Percentiles rank a stretch among this genome's conserved stretches.
Conservation (phyloP, 257 asterid genomes). For the Scutellaria barbata region DNA sequence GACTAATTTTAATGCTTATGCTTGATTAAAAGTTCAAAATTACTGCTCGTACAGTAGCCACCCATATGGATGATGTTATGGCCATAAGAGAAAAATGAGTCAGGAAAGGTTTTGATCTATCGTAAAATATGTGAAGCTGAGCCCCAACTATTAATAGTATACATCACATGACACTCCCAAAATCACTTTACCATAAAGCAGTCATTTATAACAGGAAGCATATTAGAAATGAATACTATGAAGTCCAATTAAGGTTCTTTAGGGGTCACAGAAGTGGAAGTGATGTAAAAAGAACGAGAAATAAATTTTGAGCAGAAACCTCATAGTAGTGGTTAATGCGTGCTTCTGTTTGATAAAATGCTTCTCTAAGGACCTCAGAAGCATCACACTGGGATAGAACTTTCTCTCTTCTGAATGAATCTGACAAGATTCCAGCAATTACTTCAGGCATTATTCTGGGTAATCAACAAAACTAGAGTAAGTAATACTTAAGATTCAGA, state of each 20-base stretch:
- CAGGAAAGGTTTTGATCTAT: slow-evolving; percentile 8
- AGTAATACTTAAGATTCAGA: slow-evolving; percentile 25
- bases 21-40: not conserved
- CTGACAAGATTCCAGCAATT: slow-evolving; percentile 78
- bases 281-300: slow-evolving; percentile 24
- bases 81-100: not conserved
- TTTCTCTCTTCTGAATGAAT: slow-evolving; percentile 70
- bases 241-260: slow-evolving; percentile 3
- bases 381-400: slow-evolving; percentile 72
- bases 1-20: not conserved
- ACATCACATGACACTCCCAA: slow-evolving; percentile 1
- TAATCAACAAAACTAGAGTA: slow-evolving; percentile 37
- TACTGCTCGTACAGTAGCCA: not conserved
- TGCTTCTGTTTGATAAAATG: slow-evolving; percentile 88
- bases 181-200: not conserved
- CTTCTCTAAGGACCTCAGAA: slow-evolving; percentile 93
- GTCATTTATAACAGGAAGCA: slow-evolving; percentile 11
- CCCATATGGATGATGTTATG: not conserved
- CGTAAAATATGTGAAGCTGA: slow-evolving; percentile 8
- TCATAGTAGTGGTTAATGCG: slow-evolving; percentile 80
- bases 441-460: slow-evolving; percentile 90
- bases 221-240: slow-evolving; percentile 11
- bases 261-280: slow-evolving; percentile 11
- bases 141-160: not conserved
- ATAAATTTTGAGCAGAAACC: slow-evolving; percentile 54